Evolutionary conservation across 345 rosid genomes (phyloP).

Genomic region (Citrus sinensis): DNA sequence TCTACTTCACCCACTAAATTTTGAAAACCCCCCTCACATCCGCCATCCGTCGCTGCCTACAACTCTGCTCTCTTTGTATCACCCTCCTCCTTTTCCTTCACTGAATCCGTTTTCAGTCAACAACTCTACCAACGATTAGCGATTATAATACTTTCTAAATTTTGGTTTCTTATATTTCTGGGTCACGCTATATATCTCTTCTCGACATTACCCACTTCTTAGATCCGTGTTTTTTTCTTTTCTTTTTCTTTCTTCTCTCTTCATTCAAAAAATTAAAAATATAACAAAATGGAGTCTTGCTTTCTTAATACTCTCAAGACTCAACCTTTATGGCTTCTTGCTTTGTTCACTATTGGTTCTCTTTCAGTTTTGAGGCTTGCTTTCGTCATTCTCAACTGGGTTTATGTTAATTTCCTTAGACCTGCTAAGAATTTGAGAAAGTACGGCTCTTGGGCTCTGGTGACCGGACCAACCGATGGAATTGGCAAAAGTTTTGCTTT

Average conservation of each 20-base stretch:
- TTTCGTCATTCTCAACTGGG: slow-evolving; percentile 50
- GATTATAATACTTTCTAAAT: too few species aligned
- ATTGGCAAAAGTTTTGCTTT: slow-evolving; percentile 90
- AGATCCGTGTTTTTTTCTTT: background rate
- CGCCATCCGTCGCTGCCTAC: too few species aligned
- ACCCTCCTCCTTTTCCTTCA: background rate
- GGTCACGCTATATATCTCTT: background rate
- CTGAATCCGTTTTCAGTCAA: slow-evolving; percentile 5
- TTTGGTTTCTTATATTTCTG: background rate
- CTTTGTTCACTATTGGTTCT: slow-evolving; percentile 57
- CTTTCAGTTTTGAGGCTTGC: slow-evolving; percentile 41
- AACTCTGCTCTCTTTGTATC: background rate
- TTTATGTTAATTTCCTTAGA: slow-evolving; percentile 78
- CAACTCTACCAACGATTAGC: background rate
- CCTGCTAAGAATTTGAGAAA: slow-evolving; percentile 77
- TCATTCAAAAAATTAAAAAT: background rate
- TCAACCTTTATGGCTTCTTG: slow-evolving; percentile 67
- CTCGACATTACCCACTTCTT: slow-evolving; percentile 13
- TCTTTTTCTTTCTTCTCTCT: background rate
- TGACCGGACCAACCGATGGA: slow-evolving; percentile 93
- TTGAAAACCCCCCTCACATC: background rate
- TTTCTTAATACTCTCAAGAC: slow-evolving; percentile 42
- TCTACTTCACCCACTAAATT: slow-evolving; percentile 42
- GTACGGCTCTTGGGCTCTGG: slow-evolving; percentile 95
- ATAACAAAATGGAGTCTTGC: slow-evolving; percentile 45